These are phyloP conservation scores for Mucor plumbeus DNA, from an alignment of 371 early-diverging fungal genomes.

Conservation along the genomic window DNA sequence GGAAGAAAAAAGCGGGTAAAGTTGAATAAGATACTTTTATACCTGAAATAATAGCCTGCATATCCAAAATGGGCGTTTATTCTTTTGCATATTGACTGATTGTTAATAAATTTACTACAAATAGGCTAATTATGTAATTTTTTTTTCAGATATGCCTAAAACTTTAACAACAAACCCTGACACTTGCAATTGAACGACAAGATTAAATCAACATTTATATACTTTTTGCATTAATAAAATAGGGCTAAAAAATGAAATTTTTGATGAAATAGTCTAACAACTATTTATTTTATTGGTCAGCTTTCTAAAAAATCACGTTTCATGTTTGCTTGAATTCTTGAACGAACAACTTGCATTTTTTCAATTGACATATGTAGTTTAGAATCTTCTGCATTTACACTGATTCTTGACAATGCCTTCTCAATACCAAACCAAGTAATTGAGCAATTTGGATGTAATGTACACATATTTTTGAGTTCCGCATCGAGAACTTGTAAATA, in stretches of 20 bases:
- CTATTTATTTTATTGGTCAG: not conserved
- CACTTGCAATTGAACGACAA: too few relatives aligned
- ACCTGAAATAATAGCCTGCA: not conserved
- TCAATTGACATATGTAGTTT: not conserved
- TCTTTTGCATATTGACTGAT: not conserved
- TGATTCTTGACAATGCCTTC: conserved; percentile 6
- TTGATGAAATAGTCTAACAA: too few relatives aligned
- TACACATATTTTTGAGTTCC: not conserved
- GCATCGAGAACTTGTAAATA: not conserved
- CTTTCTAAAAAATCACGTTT: conserved; percentile 11
- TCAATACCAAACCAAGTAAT: conserved; percentile 15
- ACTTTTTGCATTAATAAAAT: too few relatives aligned
- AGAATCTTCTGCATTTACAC: not conserved
- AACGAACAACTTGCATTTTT: conserved; percentile 14
- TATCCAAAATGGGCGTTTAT: not conserved
- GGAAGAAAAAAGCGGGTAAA: conserved; percentile 1
- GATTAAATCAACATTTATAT: too few relatives aligned
- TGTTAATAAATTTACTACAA: not conserved
- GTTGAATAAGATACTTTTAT: not conserved
- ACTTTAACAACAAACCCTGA: too few relatives aligned
- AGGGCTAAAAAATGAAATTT: too few relatives aligned
- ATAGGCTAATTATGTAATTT: not conserved
- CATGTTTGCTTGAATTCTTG: conserved; percentile 23
- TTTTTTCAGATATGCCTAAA: too few relatives aligned
- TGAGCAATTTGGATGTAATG: conserved; percentile 7